Base-by-base conservation (phyloP, 306 rosid species). In the Sicyos edulis region DNA sequence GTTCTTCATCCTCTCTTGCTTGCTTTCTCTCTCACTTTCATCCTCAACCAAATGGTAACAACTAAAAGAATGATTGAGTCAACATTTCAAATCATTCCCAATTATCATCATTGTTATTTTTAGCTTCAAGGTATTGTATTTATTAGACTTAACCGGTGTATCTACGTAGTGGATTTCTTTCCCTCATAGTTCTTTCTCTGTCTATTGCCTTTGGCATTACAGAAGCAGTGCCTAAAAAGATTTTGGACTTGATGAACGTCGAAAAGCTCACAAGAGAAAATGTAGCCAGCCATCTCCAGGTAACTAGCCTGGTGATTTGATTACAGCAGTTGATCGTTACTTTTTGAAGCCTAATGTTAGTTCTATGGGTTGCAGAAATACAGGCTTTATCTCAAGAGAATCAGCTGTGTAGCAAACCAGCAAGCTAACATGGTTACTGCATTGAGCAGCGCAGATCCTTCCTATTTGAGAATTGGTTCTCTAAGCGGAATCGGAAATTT, bases 211-310 rank as follows among this genome's bases (percentile, higher is more conserved):
- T 79, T 26, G 5, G 26, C 70, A 34, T 72, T 79, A 84, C 96
- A 93, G 98, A 93, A 79, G 98, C 97, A 75, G 97, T 93, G 66
- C 98, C 97, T 58, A 93, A 93, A 79, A 93, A 83, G 75, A 88
- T 93, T 82, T 91, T 93, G 60, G 98, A 93, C 77, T 54, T 88
- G 90, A 93, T 93, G 98, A 93, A 88, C 73, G 96, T 87, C 53
- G 96, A 93, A 50, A 93, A 90, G 75, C 96, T 93, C 52, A 90
- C 98, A 4, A 84, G 98, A 83, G 98, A 93, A 77, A 93, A 93
- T 70, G 98, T 93, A 76, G 98, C 96, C 1, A 93, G 98, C 85
- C 98, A 93, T 90, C 96, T 93, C 60, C 97, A 93, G 99, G 99
- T 64, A 88, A 54, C 60, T 53, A 62, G 78, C 79, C 80, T 13